Percentiles rank a stretch among this genome's conserved stretches.
Evolutionary conservation across 2,329 filamentous ascomycete genomes (phyloP).

Genomic region (Nakataea oryzae): DNA sequence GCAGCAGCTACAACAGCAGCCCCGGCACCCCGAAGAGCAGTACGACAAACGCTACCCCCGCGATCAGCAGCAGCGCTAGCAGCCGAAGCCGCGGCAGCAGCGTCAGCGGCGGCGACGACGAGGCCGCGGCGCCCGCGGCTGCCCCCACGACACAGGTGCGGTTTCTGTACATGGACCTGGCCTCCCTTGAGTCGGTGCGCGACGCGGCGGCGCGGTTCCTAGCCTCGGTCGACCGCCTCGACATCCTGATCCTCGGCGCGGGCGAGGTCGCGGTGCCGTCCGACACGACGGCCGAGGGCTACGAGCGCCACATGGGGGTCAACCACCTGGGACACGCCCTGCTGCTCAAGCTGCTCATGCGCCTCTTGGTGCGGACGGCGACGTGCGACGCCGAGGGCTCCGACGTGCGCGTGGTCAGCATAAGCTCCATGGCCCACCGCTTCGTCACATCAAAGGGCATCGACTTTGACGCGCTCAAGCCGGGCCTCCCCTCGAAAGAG

Average conservation of each 20-base stretch:
- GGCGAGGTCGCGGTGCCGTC: slow-evolving; percentile 28
- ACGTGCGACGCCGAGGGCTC: slow-evolving; percentile 6
- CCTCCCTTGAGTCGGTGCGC: slow-evolving; percentile 30
- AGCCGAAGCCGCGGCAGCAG: background rate
- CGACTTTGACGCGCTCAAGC: slow-evolving; percentile 13
- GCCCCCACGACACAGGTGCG: slow-evolving; percentile 11
- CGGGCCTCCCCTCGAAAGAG: background rate
- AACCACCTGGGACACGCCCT: slow-evolving; percentile 35
- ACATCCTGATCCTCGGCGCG: slow-evolving; percentile 34
- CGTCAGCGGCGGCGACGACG: background rate
- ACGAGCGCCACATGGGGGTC: slow-evolving; percentile 32
- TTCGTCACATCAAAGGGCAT: slow-evolving; percentile 12
- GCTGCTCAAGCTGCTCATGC: slow-evolving; percentile 23
- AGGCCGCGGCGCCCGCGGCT: background rate
- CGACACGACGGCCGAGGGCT: slow-evolving; percentile 27
- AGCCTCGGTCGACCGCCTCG: slow-evolving; percentile 21
- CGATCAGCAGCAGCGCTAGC: background rate
- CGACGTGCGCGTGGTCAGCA: slow-evolving; percentile 16
- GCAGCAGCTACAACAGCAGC: background rate
- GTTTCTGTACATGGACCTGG: slow-evolving; percentile 31
- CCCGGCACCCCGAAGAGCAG: background rate
- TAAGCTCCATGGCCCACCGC: slow-evolving; percentile 14
- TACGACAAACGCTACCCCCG: background rate
- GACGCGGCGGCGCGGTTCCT: slow-evolving; percentile 26
- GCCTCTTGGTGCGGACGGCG: slow-evolving; percentile 13